phyloP scores from a whole-genome alignment of 257 asterid species.

The Rubia yunnanensis region DNA sequence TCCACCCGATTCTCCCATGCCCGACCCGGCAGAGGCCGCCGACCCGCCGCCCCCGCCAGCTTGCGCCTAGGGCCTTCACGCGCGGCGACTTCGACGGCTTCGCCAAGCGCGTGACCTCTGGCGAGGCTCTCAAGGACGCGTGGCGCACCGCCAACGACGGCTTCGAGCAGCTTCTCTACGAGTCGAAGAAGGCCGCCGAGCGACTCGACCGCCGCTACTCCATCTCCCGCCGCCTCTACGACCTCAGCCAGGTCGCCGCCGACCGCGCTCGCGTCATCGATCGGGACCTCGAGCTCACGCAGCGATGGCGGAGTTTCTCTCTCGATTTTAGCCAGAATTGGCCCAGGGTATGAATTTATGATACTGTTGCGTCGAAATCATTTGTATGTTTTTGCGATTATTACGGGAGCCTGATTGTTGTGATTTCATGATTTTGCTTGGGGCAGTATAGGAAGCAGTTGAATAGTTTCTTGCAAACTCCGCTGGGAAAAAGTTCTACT shows the following conservation, averaged over 20 bases:
- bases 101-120: constrained; percentile 62
- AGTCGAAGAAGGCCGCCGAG: constrained; percentile 84
- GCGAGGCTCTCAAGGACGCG: constrained; percentile 66
- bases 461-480: constrained; percentile 63
- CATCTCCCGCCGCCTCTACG: constrained; percentile 43
- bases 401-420: background rate
- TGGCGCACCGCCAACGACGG: constrained; percentile 84
- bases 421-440: constrained; percentile 14
- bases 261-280: constrained; percentile 75
- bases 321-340: constrained; percentile 60
- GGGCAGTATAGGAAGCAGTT: constrained; percentile 82
- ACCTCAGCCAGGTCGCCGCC: constrained; percentile 51
- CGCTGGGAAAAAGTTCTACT: constrained; percentile 67
- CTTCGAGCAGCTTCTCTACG: constrained; percentile 66
- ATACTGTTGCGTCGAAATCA: background rate
- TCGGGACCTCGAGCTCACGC: constrained; percentile 64
- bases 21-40: constrained; percentile 1
- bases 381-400: background rate
- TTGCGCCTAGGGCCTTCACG: constrained; percentile 44
- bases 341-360: constrained; percentile 53
- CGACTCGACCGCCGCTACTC: constrained; percentile 66
- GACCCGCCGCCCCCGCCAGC: background rate
- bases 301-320: constrained; percentile 60
- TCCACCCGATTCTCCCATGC: constrained; percentile 38
- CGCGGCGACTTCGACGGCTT: constrained; percentile 88